Base-by-base conservation (phyloP, 2,329 filamentous ascomycete genomes). In the Pseudogymnoascus sp. region DNA sequence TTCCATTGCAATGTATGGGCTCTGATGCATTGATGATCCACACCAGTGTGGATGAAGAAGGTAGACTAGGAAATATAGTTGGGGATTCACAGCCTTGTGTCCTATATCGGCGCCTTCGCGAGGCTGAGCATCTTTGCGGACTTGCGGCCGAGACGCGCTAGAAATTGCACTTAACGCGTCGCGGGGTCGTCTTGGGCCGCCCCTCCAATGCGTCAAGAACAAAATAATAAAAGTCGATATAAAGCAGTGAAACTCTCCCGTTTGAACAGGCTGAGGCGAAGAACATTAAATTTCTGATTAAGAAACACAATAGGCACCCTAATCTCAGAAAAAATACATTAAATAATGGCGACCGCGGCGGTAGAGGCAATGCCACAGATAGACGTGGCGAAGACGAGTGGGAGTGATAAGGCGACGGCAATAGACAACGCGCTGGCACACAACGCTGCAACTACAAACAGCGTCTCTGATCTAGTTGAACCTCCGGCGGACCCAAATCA, bases 401-500 rank as follows among this genome's bases (percentile, higher is more conserved):
- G 23, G 44, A 29, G 29, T 56, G 50, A 56, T 33, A 33, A 33
- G 10, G 50, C 21, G 29, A 19, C 10, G 17, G n/a, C 50, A 56
- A 33, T 33, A 56, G 50, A 56, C 50, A 56, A 56, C 50, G n/a
- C 26, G 29, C 29, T 56, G 50, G 50, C 26, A 9, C n/a, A 56
- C 29, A 10, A 56, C n/a, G n/a, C 50, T 33, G 23, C 50, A 31
- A 33, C 50, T 26, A 33, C n/a, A 33, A 33, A 11, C n/a, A 5
- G 2, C 10, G 17, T 15, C 26, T 19, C 50, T 56, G 29, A 33
- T 4, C 31, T 26, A 33, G 50, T 33, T 19, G 50, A 56, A 33
- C 50, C 40, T 31, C 50, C 50, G 29, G 42, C 29, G 7, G 35
- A 63, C 13, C 42, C 42, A 35, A 40, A 59, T 37, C 91, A 96